Evolutionary conservation across 2,329 filamentous ascomycete genomes (phyloP), one percentile per base, ranked within the genome.

Genomic region (Anisogramma anomala): DNA sequence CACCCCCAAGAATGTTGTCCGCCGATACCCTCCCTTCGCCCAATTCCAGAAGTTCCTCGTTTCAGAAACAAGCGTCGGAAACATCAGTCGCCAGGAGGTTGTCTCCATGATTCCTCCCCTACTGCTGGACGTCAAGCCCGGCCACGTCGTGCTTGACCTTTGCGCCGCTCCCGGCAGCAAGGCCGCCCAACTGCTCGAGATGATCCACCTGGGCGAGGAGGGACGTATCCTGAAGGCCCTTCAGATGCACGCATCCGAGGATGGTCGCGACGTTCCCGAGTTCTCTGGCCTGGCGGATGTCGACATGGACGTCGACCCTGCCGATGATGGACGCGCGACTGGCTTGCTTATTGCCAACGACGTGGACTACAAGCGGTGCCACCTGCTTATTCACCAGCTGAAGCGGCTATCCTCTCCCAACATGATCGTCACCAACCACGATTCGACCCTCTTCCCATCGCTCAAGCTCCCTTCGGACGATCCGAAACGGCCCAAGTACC

Each of bases 101-200:
- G 91, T 98, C 55, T 94, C 86, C 67, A 98, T 98, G 91, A 96
- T 98, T 48, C 91, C 91, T 19, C 91, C 91, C 19, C 73, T 96
- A 52, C 71, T 96, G 53, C 83, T 98, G 69, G 88, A 96, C 55
- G 72, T 96, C 37, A 77, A 78, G 52, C 88, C 91, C 4, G 85
- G 88, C 39, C 94, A 95, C 81, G 83, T 82, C 1, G 88, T 95
- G 8, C 67, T 98, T 52, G 91, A 98, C 61, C 80, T 98, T 68
- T 98, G 91, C 63, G 91, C 91, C 45, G 91, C 91, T 1, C 91
- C 91, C 1, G 91, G 91, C 46, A 96, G 89, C 69, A 98, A 98
- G 70, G 88, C 91, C 10, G 85, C 87, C 3, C 91, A 98, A 67
- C 66, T 98, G 43, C 77, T 96, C 48, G 91, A 98, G 67, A 84